Evolutionary conservation across 257 asterid species (phyloP), one percentile per base, ranked within the genome.

Genomic region (Solanum appendiculatum): DNA sequence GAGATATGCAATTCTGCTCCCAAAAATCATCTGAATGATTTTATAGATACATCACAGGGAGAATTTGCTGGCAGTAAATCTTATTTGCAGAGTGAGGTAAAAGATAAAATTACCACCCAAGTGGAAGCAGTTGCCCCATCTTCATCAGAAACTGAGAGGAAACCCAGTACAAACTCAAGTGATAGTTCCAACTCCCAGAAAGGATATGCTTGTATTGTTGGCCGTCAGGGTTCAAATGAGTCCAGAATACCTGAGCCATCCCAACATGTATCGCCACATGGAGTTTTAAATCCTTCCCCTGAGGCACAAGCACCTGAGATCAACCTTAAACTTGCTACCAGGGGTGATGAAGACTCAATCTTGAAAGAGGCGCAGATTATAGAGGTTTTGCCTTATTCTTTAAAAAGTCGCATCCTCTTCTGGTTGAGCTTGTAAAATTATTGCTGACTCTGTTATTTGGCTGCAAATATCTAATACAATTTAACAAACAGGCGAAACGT

Each of bases 301-400:
- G 94, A 91, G 86, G 93, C 89, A 80, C 91, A 88, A 37, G 89
- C 86, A 72, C 85, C 92, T 21, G 90, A 42, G 84, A 46, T 90
- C 82, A 92, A 90, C 82, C 72, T 87, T 48, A 89, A 86, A 85
- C 85, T 88, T 88, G 88, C 82, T 37, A 89, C 84, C 46, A 91
- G 88, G 90, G 92, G 88, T 89, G 98, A 95, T 37, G 99, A 97
- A 91, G 97, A 94, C 56, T 90, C 95, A 44, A 93, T 97, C 89
- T 89, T 97, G 92, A 92, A 95, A 91, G 98, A 97, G 90, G 99
- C 99, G 66, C 92, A 86, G 33, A 92, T 91, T 75, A 94, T 97
- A 81, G 98, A 97, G 99, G 99, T 96, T 91, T 87, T 69, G 72
- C 78, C 25, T 86, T 91, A 11, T 27, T 46, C 23, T 58, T 44